Conservation (phyloP, 257 asterid species). For the Fraxinus quadrangulata region DNA sequence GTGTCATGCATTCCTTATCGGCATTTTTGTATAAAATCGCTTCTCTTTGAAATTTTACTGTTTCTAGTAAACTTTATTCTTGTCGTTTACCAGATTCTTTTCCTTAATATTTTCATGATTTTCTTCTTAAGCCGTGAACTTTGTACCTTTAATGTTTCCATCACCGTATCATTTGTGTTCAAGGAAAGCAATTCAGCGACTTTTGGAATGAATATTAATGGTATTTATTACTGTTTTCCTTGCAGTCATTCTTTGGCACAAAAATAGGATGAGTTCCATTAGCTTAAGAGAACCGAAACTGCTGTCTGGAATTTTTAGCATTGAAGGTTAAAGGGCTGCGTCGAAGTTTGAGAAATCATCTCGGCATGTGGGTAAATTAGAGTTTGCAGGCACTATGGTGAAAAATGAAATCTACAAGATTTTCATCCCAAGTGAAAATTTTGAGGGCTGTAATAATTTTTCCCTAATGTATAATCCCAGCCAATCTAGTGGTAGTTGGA, state of each 20-base stretch:
- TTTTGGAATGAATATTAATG: background rate
- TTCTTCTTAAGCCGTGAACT: background rate
- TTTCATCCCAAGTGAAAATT: background rate
- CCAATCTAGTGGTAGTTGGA: background rate
- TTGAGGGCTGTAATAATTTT: background rate
- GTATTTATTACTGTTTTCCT: background rate
- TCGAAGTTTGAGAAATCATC: background rate
- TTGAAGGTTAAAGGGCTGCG: background rate
- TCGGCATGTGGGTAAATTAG: background rate
- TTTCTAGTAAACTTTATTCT: background rate
- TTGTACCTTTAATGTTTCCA: too few relatives aligned
- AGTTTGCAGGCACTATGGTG: background rate
- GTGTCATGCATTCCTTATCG: background rate
- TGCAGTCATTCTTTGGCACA: background rate
- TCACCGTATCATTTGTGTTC: background rate
- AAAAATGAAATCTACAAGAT: background rate
- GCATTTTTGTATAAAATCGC: background rate
- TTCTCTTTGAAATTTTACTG: too few relatives aligned
- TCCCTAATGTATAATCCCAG: background rate
- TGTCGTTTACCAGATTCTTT: background rate
- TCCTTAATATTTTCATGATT: background rate
- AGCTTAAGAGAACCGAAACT: background rate
- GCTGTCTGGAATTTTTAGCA: background rate
- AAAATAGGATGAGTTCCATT: conserved; percentile 1
- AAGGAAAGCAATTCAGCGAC: background rate